A percentile compares a stretch with the other conserved stretches of the same genome.
Conservation (phyloP, 2,329 filamentous ascomycete species). For the Malbranchea cinnamomea region DNA sequence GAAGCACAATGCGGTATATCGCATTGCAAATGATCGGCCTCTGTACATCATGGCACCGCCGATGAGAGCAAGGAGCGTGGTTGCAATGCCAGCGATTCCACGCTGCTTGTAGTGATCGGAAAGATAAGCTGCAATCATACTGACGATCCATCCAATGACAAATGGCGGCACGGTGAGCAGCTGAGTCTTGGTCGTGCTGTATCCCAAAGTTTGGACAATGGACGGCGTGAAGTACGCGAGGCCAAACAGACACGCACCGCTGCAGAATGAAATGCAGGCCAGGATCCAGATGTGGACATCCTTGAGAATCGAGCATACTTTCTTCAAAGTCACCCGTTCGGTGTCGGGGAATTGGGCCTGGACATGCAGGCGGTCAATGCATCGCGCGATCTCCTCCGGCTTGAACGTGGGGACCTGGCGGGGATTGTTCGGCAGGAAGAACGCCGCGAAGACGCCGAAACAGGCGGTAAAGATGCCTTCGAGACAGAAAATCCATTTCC, state of each 20-base stretch:
- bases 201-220: conserved; percentile 27
- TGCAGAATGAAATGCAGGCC: conserved; percentile 9
- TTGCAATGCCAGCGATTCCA: conserved; percentile 5
- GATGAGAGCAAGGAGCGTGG: conserved; percentile 4
- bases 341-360: conserved; percentile 13
- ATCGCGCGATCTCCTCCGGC: conserved; percentile 22
- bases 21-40: conserved; percentile 3
- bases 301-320: conserved; percentile 27
- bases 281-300: conserved; percentile 15
- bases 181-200: conserved; percentile 22
- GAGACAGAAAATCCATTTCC: conserved; percentile 36
- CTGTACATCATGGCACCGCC: conserved; percentile 9
- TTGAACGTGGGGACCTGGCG: conserved; percentile 28
- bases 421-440: conserved; percentile 30
- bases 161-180: conserved; percentile 19
- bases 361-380: conserved; percentile 20
- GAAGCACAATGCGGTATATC: conserved; percentile 8
- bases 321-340: conserved; percentile 6
- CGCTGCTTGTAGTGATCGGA: conserved; percentile 7
- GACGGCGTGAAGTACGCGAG: conserved; percentile 25
- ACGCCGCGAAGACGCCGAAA: conserved; percentile 27
- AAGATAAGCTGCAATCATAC: conserved; percentile 7
- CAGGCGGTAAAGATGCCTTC: conserved; percentile 31
- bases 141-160: conserved; percentile 7
- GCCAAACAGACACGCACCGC: conserved; percentile 19